These are phyloP conservation scores for Malassezia sympodialis DNA, from an alignment of 1,284 basidiomycete species.

Conservation along the genomic window DNA sequence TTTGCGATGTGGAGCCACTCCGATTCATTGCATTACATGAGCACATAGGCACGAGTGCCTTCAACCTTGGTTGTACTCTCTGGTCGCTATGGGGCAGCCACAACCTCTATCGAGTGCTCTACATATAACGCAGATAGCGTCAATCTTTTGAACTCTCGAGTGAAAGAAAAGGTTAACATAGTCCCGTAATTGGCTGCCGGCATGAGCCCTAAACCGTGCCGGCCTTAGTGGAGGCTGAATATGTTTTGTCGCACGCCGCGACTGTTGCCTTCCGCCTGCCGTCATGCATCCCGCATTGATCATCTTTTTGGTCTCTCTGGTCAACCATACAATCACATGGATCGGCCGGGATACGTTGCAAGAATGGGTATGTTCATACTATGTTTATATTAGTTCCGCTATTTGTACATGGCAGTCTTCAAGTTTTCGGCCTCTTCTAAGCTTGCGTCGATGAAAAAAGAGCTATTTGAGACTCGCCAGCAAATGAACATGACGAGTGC, in stretches of 20 bases:
- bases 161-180: too few relatives aligned
- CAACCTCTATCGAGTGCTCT: too few relatives aligned
- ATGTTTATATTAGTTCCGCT: constrained; percentile 14
- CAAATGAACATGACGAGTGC: constrained; percentile 80
- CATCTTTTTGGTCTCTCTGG: constrained; percentile 16
- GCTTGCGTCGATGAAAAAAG: constrained; percentile 24
- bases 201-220: too few relatives aligned
- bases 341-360: constrained; percentile 9
- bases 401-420: constrained; percentile 14
- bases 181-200: too few relatives aligned
- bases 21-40: too few relatives aligned
- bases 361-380: constrained; percentile 6
- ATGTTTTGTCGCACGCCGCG: constrained; percentile 3
- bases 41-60: constrained; percentile 11
- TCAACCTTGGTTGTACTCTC: too few relatives aligned
- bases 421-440: constrained; percentile 20
- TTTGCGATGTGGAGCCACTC: not conserved
- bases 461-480: constrained; percentile 58
- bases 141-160: too few relatives aligned
- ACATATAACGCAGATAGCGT: too few relatives aligned
- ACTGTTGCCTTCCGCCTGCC: not conserved
- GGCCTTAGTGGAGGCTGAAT: constrained; percentile 27
- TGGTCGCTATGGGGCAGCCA: too few relatives aligned
- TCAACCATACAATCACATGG: constrained; percentile 19
- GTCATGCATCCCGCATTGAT: constrained; percentile 17